Evolutionary conservation across 768 basidiomycete species (phyloP).

Genomic region (Filobasidium floriforme): DNA sequence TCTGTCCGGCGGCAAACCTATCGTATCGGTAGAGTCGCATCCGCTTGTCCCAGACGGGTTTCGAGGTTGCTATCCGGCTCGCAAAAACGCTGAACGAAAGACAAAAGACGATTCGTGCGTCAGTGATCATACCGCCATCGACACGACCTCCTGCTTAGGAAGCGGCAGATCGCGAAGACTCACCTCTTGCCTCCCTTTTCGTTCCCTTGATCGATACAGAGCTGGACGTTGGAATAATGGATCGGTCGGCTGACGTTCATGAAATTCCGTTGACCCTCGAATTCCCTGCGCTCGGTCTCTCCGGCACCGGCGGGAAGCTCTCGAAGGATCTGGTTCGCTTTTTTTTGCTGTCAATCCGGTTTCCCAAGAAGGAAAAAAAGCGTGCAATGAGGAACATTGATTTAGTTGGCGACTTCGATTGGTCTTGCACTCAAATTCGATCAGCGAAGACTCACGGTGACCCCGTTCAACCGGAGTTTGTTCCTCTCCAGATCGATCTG

Average conservation of each 20-base stretch:
- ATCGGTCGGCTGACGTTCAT: slow-evolving; percentile 31
- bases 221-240: slow-evolving; percentile 42
- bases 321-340: slow-evolving; percentile 26
- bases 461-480: slow-evolving; percentile 31
- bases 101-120: neutral
- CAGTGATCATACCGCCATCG: too few relatives aligned
- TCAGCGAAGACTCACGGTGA: slow-evolving; percentile 30
- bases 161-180: neutral
- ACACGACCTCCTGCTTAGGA: too few relatives aligned
- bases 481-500: slow-evolving; percentile 38
- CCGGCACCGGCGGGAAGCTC: slow-evolving; percentile 19
- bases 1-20: slow-evolving; percentile 34
- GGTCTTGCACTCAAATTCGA: neutral
- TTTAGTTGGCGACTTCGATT: too few relatives aligned
- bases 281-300: slow-evolving; percentile 24
- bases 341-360: slow-evolving; percentile 33
- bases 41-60: slow-evolving; percentile 29
- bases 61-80: slow-evolving; percentile 32
- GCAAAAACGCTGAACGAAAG: slow-evolving; percentile 30
- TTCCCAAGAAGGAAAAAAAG: too few relatives aligned
- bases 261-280: slow-evolving; percentile 26
- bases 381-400: neutral
- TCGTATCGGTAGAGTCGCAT: slow-evolving; percentile 29
- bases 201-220: slow-evolving; percentile 30
- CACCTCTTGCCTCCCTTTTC: slow-evolving; percentile 15